Conservation (phyloP, 495 filamentous ascomycete genomes). For the Friedmanniomyces endolithicus region DNA sequence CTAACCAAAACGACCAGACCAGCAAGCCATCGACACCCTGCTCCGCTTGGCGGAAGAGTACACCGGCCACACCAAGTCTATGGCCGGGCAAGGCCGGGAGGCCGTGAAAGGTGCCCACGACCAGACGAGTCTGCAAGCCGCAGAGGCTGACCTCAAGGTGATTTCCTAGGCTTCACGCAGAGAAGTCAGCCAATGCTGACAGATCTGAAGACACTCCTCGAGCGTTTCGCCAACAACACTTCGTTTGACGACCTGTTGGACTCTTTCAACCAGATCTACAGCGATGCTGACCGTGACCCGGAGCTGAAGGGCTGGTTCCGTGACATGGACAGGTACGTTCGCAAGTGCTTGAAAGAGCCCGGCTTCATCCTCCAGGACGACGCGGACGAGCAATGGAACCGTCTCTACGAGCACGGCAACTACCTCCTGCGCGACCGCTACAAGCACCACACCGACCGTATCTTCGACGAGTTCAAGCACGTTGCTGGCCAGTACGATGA, state of each 20-base stretch:
- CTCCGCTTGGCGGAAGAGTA: constrained; percentile 78
- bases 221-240: constrained; percentile 92
- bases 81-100: constrained; percentile 49
- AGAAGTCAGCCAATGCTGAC: constrained; percentile 38
- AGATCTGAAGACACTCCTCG: constrained; percentile 58
- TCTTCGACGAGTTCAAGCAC: constrained; percentile 84
- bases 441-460: constrained; percentile 70
- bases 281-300: constrained; percentile 79
- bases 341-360: constrained; percentile 73
- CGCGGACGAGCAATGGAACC: constrained; percentile 72
- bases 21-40: constrained; percentile 75
- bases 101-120: constrained; percentile 58
- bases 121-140: constrained; percentile 46
- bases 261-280: constrained; percentile 75
- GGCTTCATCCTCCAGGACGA: constrained; percentile 81
- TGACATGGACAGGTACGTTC: constrained; percentile 59
- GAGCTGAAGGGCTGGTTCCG: constrained; percentile 87
- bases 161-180: constrained; percentile 27
- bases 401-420: constrained; percentile 72
- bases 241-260: constrained; percentile 76
- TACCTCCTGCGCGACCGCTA: constrained; percentile 86
- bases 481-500: constrained; percentile 76
- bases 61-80: constrained; percentile 53
- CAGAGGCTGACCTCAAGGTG: constrained; percentile 72
- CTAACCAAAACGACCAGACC: constrained; percentile 40